phyloP scores from a whole-genome alignment of 208 protist genomes.

The Trichomonas gallinae region DNA sequence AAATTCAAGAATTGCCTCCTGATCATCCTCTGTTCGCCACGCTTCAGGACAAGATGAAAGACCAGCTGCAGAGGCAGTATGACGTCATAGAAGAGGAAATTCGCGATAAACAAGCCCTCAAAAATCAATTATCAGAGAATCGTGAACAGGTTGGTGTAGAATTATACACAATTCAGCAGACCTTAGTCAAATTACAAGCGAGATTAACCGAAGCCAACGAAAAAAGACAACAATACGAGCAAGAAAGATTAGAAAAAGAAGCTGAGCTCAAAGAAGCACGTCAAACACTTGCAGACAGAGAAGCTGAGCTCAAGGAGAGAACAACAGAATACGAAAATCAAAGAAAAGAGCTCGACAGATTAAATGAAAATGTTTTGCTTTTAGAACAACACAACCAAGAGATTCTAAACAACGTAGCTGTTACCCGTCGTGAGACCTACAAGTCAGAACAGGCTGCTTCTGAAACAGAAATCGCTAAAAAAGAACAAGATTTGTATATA shows the following conservation, averaged over 20 bases:
- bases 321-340: neutral
- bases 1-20: neutral
- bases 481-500: slow-evolving; percentile 15
- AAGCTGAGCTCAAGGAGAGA: neutral
- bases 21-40: neutral
- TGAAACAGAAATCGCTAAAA: neutral
- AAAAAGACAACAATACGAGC: neutral
- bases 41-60: neutral
- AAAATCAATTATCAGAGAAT: neutral
- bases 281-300: neutral
- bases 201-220: neutral
- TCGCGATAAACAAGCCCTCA: neutral
- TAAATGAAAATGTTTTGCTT: neutral
- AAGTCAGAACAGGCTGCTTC: neutral
- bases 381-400: slow-evolving; percentile 18
- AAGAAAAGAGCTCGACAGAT: neutral
- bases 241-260: neutral
- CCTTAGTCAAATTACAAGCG: neutral
- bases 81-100: neutral
- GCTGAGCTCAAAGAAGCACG: neutral
- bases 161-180: neutral
- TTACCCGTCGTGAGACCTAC: slow-evolving; percentile 14
- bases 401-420: neutral
- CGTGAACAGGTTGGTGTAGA: slow-evolving; percentile 3
- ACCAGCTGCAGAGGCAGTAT: neutral